Evolutionary conservation across 1,139 yeast species (phyloP).

Genomic region (Pneumocystis sp.): DNA sequence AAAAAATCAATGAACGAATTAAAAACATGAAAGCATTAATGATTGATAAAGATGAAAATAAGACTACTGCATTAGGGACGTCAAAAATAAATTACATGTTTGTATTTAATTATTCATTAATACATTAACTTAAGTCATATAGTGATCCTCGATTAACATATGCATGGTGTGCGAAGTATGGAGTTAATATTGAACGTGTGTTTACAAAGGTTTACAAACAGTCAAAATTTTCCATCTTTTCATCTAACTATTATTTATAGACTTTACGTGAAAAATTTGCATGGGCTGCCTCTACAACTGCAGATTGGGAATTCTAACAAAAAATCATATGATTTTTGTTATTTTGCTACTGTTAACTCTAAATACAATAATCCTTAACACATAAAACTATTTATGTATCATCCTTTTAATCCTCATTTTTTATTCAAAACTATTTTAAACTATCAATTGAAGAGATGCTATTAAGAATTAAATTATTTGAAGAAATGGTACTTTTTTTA

Average conservation of each 20-base stretch:
- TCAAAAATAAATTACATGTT: conserved; percentile 77
- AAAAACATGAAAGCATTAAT: conserved; percentile 54
- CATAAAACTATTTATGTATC: not conserved
- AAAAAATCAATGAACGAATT: conserved; percentile 57
- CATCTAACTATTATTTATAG: conserved; percentile 8
- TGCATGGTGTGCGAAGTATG: conserved; percentile 69
- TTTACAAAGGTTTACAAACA: conserved; percentile 41
- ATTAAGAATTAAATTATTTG: not conserved
- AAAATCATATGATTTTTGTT: not conserved
- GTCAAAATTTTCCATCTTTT: not conserved
- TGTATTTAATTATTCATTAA: not conserved
- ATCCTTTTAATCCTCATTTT: not conserved
- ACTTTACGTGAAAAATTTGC: conserved; percentile 81
- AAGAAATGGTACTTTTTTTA: not conserved
- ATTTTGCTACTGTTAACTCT: not conserved
- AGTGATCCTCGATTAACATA: conserved; percentile 79
- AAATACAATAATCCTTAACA: not conserved
- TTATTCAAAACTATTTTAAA: not conserved
- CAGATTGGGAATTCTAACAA: conserved; percentile 61
- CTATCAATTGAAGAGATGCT: not conserved
- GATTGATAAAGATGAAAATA: conserved; percentile 85
- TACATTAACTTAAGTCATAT: not conserved
- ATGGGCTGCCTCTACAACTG: conserved; percentile 92
- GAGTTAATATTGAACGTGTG: conserved; percentile 82
- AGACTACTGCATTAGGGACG: conserved; percentile 85